Percentiles rank a stretch among this genome's conserved stretches.
These are phyloP conservation scores for Cordyceps fumosorosea DNA, from an alignment of 2,329 filamentous ascomycete species.

Conservation along the genomic window DNA sequence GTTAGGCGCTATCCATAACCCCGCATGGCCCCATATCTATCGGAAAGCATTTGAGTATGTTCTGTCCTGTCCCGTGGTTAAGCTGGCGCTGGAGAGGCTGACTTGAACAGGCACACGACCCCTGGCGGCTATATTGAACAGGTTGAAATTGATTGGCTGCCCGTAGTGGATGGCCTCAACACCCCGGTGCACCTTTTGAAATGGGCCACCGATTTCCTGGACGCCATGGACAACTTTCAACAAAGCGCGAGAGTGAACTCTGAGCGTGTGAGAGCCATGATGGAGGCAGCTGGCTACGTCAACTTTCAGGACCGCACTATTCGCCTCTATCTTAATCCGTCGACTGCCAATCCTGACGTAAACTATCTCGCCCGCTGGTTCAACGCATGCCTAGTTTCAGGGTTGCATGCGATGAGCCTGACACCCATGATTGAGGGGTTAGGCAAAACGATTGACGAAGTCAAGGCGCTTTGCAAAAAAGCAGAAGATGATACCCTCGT, in stretches of 20 bases:
- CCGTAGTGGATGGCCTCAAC: slow-evolving; percentile 62
- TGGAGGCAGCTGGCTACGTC: slow-evolving; percentile 69
- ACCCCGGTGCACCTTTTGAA: slow-evolving; percentile 50
- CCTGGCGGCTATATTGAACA: slow-evolving; percentile 80
- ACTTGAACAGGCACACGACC: slow-evolving; percentile 58
- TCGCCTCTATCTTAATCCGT: slow-evolving; percentile 66
- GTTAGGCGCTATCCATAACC: slow-evolving; percentile 64
- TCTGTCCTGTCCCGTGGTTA: slow-evolving; percentile 10
- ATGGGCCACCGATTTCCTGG: slow-evolving; percentile 65
- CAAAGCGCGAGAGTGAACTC: slow-evolving; percentile 57
- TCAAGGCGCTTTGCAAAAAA: slow-evolving; percentile 31
- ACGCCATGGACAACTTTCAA: slow-evolving; percentile 59
- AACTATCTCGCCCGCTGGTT: slow-evolving; percentile 76
- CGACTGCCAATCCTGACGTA: slow-evolving; percentile 57
- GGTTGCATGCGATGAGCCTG: slow-evolving; percentile 65
- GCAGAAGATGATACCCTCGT: slow-evolving; percentile 43
- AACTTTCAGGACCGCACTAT: slow-evolving; percentile 68
- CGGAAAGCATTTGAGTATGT: slow-evolving; percentile 58
- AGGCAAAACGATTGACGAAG: slow-evolving; percentile 48
- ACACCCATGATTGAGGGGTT: slow-evolving; percentile 57
- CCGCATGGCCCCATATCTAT: slow-evolving; percentile 67
- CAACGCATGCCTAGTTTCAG: slow-evolving; percentile 68
- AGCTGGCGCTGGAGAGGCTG: not conserved
- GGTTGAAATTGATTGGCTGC: slow-evolving; percentile 79
- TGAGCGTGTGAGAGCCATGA: slow-evolving; percentile 44